Conservation (phyloP, 768 basidiomycete species). For the Lanmaoa rubissima region DNA sequence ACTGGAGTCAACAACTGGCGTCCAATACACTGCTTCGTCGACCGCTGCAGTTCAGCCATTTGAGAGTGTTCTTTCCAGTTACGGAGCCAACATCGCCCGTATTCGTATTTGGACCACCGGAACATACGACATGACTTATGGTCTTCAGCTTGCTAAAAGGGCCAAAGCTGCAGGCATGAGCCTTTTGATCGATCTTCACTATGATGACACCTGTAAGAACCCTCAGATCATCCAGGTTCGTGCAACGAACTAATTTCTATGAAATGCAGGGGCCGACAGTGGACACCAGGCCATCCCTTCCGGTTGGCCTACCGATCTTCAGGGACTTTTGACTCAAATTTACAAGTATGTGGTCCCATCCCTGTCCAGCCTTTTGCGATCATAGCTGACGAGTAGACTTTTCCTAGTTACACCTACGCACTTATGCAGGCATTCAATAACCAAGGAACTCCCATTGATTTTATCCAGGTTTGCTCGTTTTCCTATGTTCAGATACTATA, state of each 20-base stretch:
- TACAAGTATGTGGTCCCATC: slow-evolving; percentile 2
- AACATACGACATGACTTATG: slow-evolving; percentile 10
- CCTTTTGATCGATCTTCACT: slow-evolving; percentile 11
- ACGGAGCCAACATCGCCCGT: slow-evolving; percentile 14
- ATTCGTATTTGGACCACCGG: slow-evolving; percentile 13
- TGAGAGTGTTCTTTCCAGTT: slow-evolving; percentile 5
- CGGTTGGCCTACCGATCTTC: slow-evolving; percentile 14
- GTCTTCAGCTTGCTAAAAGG: slow-evolving; percentile 11
- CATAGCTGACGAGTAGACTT: neutral
- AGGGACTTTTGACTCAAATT: slow-evolving; percentile 4
- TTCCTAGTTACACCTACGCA: slow-evolving; percentile 6
- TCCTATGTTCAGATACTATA: neutral
- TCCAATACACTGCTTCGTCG: neutral
- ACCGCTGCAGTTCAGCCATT: neutral
- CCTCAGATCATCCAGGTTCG: neutral
- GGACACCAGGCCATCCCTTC: slow-evolving; percentile 9
- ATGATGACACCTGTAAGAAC: slow-evolving; percentile 11
- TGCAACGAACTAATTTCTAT: neutral
- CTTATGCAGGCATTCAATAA: slow-evolving; percentile 4
- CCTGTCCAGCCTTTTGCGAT: neutral
- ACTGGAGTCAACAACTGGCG: slow-evolving; percentile 4
- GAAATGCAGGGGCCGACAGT: slow-evolving; percentile 5
- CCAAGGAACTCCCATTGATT: slow-evolving; percentile 8
- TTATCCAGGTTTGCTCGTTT: slow-evolving; percentile 9
- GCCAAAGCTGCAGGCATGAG: slow-evolving; percentile 12